Conservation (phyloP, 805 yeast genomes). For the Zygosaccharomyces rouxii region DNA sequence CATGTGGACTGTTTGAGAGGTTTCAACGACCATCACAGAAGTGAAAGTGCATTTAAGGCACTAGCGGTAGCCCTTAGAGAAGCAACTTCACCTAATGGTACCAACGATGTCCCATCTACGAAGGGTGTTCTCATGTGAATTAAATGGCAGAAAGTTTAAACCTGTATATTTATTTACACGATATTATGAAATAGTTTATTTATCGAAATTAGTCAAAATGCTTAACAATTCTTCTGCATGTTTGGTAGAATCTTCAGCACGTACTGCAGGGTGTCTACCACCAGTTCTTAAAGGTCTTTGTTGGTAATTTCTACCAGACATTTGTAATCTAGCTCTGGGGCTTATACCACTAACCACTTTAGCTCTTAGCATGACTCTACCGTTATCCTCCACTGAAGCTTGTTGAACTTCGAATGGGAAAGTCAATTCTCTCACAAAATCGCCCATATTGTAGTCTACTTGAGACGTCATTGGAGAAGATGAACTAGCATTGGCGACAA, state of each 20-base stretch:
- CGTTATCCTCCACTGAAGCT: slow-evolving; percentile 38
- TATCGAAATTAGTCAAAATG: slow-evolving; percentile 15
- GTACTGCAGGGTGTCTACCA: slow-evolving; percentile 10
- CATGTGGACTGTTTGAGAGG: slow-evolving; percentile 96
- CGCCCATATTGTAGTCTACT: slow-evolving; percentile 37
- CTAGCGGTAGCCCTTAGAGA: slow-evolving; percentile 88
- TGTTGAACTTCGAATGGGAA: slow-evolving; percentile 41
- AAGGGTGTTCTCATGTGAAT: slow-evolving; percentile 80
- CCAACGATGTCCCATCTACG: slow-evolving; percentile 90
- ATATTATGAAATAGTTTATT: slow-evolving; percentile 7
- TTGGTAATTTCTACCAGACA: slow-evolving; percentile 18
- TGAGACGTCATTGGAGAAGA: slow-evolving; percentile 32
- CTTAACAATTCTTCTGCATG: slow-evolving; percentile 22
- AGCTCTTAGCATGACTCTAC: slow-evolving; percentile 29
- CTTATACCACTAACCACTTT: slow-evolving; percentile 21
- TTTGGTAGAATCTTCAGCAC: slow-evolving; percentile 15
- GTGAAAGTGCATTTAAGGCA: slow-evolving; percentile 95
- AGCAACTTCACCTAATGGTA: slow-evolving; percentile 77
- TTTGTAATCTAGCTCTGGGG: slow-evolving; percentile 17
- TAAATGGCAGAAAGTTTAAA: background rate
- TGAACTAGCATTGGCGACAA: slow-evolving; percentile 36
- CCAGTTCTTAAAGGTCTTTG: slow-evolving; percentile 14
- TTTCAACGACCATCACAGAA: slow-evolving; percentile 91
- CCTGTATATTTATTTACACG: slow-evolving; percentile 12
- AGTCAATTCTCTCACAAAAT: slow-evolving; percentile 41